Base-by-base conservation (phyloP, 2,329 filamentous ascomycete genomes). In the Rutstroemia sp. region DNA sequence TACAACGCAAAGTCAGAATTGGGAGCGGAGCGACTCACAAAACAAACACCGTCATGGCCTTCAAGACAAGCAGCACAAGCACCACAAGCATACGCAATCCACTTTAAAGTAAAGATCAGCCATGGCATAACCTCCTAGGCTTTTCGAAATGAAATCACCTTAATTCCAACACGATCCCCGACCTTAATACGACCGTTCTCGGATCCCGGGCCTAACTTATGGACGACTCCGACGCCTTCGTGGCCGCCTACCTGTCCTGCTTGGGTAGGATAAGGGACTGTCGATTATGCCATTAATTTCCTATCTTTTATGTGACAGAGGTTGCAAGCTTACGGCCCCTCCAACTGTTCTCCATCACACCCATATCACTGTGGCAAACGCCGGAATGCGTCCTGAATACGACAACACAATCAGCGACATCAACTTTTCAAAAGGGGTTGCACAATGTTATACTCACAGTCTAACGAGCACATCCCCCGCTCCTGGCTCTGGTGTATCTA, bases 91-190 rank as follows among this genome's bases (percentile, higher is more conserved):
- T 79, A 79, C 12, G 74, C 74, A 53, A 79, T 72, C 66, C 81
- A 86, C 58, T 81, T 16, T 71, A 65, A 12, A 30, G 42, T 55
- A 16, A 27, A 27, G 25, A 14, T 45, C 38, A 51, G 45, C 21
- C 49, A 19, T 52, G 10, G 5, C 45, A 47, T 23, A n/a, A 5
- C 3, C 25, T 34, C 41, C n/a, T 47, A 23, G 12, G 41, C 38
- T 45, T 25, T 25, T 21, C 38, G 14, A 19, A 3, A 39, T 48
- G 52, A 50, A 34, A 71, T 76, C 16, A 79, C 72, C 70, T 89
- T 89, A 67, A 89, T 80, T 14, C 86, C 86, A 8, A 88, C 86
- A 7, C 84, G 76, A 62, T 88, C 80, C 5, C 84, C 84, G n/a
- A 87, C 65, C 63, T 85, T 85, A 38, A 87, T 72, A 5, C 75